Evolutionary conservation across 257 asterid species (phyloP).

Genomic region (Jacaranda mimosifolia): DNA sequence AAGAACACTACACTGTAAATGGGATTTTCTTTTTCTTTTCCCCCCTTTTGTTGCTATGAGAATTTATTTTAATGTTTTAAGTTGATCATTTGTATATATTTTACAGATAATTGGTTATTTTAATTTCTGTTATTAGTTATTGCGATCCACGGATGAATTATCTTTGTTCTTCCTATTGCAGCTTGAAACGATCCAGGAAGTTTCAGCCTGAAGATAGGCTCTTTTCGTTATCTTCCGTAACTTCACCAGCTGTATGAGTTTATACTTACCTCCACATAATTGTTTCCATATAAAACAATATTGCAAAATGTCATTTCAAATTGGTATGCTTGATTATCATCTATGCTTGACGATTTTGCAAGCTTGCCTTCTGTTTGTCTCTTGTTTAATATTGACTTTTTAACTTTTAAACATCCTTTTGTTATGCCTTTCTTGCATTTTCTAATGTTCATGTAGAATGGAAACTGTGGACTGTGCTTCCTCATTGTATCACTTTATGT

Average conservation of each 20-base stretch:
- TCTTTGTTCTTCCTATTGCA: constrained; percentile 45
- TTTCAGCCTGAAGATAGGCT: constrained; percentile 98
- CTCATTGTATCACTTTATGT: background rate
- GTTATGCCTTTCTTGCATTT: background rate
- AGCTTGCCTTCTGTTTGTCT: background rate
- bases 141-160: constrained; percentile 30
- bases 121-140: background rate
- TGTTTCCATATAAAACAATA: constrained; percentile 10
- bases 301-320: background rate
- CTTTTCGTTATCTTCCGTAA: constrained; percentile 89
- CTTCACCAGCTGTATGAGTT: constrained; percentile 91
- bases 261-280: constrained; percentile 20
- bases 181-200: constrained; percentile 93
- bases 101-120: background rate
- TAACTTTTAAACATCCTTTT: background rate
- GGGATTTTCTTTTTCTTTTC: background rate
- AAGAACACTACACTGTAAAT: constrained; percentile 92
- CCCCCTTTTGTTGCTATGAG: background rate
- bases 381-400: background rate
- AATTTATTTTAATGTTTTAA: background rate
- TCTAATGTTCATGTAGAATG: constrained; percentile 2
- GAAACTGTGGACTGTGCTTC: background rate
- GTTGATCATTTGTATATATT: background rate
- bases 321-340: background rate
- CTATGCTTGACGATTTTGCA: background rate